Conservation (phyloP, 352 stramenopile genomes). For the Phytophthora idaei region DNA sequence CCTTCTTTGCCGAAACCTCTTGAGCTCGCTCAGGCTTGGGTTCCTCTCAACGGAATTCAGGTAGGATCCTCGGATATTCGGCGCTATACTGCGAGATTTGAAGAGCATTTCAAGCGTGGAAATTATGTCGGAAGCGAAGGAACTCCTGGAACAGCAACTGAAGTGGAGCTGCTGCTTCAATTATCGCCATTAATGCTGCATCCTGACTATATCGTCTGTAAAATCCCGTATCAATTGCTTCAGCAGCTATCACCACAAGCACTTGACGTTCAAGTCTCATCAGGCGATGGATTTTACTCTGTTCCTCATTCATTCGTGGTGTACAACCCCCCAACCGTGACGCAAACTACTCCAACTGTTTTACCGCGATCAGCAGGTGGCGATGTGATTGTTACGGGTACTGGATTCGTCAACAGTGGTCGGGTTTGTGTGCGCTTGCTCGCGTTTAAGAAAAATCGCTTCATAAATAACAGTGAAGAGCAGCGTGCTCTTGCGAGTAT, state of each 20-base stretch:
- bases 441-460: conserved; percentile 38
- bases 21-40: conserved; percentile 52
- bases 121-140: conserved; percentile 16
- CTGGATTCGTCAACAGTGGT: conserved; percentile 49
- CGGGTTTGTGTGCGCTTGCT: conserved; percentile 57
- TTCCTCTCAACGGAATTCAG: conserved; percentile 42
- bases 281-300: conserved; percentile 62
- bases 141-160: conserved; percentile 18
- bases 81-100: conserved; percentile 36
- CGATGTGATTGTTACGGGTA: conserved; percentile 50
- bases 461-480: conserved; percentile 38
- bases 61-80: conserved; percentile 38
- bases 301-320: conserved; percentile 43
- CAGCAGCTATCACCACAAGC: conserved; percentile 35
- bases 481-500: conserved; percentile 35
- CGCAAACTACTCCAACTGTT: conserved; percentile 47
- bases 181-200: conserved; percentile 60
- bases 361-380: conserved; percentile 63
- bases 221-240: conserved; percentile 28
- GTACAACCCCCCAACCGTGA: conserved; percentile 53
- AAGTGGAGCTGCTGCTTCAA: conserved; percentile 67
- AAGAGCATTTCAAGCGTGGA: conserved; percentile 63
- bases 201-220: conserved; percentile 46
- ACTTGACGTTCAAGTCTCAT: conserved; percentile 67
- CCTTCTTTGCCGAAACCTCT: conserved; percentile 33